Percentiles rank a stretch among this genome's conserved stretches.
These are phyloP conservation scores for Juncus inflexus DNA, from an alignment of 176 grass and related monocot genomes.

Conservation along the genomic window DNA sequence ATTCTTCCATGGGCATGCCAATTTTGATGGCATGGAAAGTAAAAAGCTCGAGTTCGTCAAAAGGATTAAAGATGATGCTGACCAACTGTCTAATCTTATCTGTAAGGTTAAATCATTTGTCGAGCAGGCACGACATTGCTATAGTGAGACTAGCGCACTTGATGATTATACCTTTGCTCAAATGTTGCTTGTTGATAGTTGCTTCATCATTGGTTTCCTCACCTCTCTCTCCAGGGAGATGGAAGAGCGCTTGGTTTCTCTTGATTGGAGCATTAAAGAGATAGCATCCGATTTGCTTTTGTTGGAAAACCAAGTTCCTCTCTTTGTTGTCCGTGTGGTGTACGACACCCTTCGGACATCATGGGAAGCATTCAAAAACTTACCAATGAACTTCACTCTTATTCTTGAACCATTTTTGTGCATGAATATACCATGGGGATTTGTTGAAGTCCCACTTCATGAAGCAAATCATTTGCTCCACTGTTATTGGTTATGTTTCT, in stretches of 20 bases:
- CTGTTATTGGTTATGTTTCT: too few species aligned
- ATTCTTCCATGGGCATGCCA: background rate
- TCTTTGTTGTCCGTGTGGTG: background rate
- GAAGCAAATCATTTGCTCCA: too few species aligned
- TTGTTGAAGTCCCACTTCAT: too few species aligned
- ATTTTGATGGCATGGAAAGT: background rate
- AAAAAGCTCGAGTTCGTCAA: background rate
- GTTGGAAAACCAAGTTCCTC: slow-evolving; percentile 18
- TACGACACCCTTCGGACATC: too few species aligned
- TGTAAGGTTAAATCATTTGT: background rate
- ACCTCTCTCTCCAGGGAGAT: background rate
- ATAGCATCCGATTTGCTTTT: slow-evolving; percentile 12
- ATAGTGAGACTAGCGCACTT: background rate
- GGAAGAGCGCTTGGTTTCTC: background rate
- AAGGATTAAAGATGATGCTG: too few species aligned
- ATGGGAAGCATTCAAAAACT: too few species aligned
- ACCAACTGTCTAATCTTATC: background rate
- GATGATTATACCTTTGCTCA: background rate
- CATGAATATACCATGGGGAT: too few species aligned
- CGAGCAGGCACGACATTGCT: background rate
- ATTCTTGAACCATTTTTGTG: too few species aligned
- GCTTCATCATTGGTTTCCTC: slow-evolving; percentile 7
- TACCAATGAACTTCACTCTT: too few species aligned
- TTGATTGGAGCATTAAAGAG: background rate
- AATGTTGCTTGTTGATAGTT: slow-evolving; percentile 19